Conservation (phyloP, 768 basidiomycete genomes). For the Leucosporidium creatinivorum region DNA sequence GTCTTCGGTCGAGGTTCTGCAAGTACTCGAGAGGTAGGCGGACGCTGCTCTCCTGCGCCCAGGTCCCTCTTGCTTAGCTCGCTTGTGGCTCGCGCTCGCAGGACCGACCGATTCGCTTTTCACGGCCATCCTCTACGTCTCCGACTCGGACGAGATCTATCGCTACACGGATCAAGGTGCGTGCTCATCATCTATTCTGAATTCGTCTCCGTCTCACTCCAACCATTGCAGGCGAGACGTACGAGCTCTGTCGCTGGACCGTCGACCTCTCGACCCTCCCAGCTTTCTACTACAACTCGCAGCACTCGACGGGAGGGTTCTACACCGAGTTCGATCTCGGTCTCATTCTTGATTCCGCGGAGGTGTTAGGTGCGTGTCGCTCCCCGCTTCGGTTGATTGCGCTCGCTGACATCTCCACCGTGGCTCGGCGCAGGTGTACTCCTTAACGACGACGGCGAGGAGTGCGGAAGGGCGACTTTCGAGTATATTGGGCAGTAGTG, state of each 20-base stretch:
- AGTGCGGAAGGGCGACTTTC: constrained; percentile 22
- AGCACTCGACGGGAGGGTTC: neutral
- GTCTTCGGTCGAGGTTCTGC: constrained; percentile 73
- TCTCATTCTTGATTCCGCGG: constrained; percentile 27
- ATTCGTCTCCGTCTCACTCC: neutral
- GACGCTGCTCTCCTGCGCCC: too few species aligned
- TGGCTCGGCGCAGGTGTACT: constrained; percentile 13
- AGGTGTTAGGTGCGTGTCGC: constrained; percentile 13
- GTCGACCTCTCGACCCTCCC: constrained; percentile 72
- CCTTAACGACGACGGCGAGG: constrained; percentile 30
- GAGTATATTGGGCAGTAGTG: too few species aligned
- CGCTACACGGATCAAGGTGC: constrained; percentile 2
- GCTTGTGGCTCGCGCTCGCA: constrained; percentile 27
- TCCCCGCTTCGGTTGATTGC: neutral
- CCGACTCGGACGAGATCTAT: constrained; percentile 26
- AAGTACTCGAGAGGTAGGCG: neutral
- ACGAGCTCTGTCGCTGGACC: constrained; percentile 53
- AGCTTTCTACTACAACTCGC: neutral
- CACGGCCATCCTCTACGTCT: constrained; percentile 63
- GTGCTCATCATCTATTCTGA: neutral
- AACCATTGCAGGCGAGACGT: constrained; percentile 44
- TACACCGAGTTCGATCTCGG: constrained; percentile 21
- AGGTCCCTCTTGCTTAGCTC: neutral
- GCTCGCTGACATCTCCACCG: neutral
- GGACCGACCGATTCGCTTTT: constrained; percentile 53